Base-by-base conservation (phyloP, 257 asterid species). In the Nicotiana sylvestris region DNA sequence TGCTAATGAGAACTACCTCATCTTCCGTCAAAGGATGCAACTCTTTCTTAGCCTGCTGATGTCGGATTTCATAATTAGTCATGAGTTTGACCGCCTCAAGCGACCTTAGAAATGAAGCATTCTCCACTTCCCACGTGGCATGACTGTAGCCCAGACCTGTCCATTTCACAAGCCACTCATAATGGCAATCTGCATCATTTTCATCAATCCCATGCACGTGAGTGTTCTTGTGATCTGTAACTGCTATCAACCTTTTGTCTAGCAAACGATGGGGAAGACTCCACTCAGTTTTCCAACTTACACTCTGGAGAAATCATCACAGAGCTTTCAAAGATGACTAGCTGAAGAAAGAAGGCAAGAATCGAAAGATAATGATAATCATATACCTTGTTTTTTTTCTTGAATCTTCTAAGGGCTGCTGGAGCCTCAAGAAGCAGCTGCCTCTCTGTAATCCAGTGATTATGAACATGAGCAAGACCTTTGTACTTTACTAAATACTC, bases 151-250 rank as follows among this genome's bases (percentile, higher is more conserved):
- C 88, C 43, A 85, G 86, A n/a, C 84, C 88, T 39, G 81, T 83
- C 90, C 90, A 87, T 84, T 87, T 87, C 65, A 87, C 90, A 77
- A 87, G 86, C 88, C 90, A 87, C 82, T 85, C 90, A 68, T 51
- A 29, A 55, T 21, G 80, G 83, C 85, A 83, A 76, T 66, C 76
- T 32, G 53, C 58, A 67, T 16, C 58, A 67, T 81, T 21, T n/a
- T 43, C 53, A 61, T 49, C 81, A 70, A 81, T 79, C 57, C 46
- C 76, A 25, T 32, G 56, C 74, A 5, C n/a, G 51, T 2, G 33
- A 65, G 17, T 53, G 76, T 60, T 76, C 32, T 70, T 76, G 43
- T 70, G 51, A 51, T 69, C 51, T 2, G 86, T 84, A 68, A 87
- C 76, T 81, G 66, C 32, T 64, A 85, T 66, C 60, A 77, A 61